Evolutionary conservation across 2,329 filamentous ascomycete genomes (phyloP).

Genomic region (Curvularia hawaiiensis): DNA sequence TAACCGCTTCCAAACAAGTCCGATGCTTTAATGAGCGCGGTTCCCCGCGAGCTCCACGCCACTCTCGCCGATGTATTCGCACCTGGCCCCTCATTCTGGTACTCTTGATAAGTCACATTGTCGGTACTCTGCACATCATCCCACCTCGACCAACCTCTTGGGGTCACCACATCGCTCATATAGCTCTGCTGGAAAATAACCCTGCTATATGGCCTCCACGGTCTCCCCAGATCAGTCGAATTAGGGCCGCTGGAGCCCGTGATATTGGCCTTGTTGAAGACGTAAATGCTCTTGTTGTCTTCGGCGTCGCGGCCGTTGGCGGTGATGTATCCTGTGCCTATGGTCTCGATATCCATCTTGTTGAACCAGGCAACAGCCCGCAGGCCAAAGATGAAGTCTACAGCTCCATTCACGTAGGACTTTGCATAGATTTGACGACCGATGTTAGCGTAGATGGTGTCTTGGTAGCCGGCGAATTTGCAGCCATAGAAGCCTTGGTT

Average conservation of each 20-base stretch:
- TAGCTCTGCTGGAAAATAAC: slow-evolving; percentile 56
- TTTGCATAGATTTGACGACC: slow-evolving; percentile 61
- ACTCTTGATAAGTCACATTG: slow-evolving; percentile 23
- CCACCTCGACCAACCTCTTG: slow-evolving; percentile 58
- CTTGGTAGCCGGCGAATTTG: slow-evolving; percentile 60
- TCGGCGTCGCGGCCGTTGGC: slow-evolving; percentile 27
- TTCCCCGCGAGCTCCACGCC: slow-evolving; percentile 16
- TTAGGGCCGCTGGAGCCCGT: slow-evolving; percentile 42
- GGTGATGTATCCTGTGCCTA: slow-evolving; percentile 26
- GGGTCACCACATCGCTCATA: slow-evolving; percentile 61
- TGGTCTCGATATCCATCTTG: slow-evolving; percentile 33
- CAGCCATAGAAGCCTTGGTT: slow-evolving; percentile 62
- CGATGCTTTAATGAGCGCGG: slow-evolving; percentile 8
- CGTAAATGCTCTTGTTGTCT: slow-evolving; percentile 51
- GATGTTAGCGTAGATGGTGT: slow-evolving; percentile 50
- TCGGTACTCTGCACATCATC: slow-evolving; percentile 23
- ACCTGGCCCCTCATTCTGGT: slow-evolving; percentile 25
- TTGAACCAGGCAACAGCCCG: slow-evolving; percentile 55
- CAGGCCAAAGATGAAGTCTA: slow-evolving; percentile 62
- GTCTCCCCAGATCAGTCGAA: slow-evolving; percentile 54
- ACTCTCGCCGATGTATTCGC: slow-evolving; percentile 9
- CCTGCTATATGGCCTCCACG: slow-evolving; percentile 55
- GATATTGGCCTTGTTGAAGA: slow-evolving; percentile 58
- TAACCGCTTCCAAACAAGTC: slow-evolving; percentile 21
- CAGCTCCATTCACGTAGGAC: slow-evolving; percentile 61